These are phyloP conservation scores for Xylaria sp. DNA, from an alignment of 2,329 filamentous ascomycete species.

Conservation along the genomic window DNA sequence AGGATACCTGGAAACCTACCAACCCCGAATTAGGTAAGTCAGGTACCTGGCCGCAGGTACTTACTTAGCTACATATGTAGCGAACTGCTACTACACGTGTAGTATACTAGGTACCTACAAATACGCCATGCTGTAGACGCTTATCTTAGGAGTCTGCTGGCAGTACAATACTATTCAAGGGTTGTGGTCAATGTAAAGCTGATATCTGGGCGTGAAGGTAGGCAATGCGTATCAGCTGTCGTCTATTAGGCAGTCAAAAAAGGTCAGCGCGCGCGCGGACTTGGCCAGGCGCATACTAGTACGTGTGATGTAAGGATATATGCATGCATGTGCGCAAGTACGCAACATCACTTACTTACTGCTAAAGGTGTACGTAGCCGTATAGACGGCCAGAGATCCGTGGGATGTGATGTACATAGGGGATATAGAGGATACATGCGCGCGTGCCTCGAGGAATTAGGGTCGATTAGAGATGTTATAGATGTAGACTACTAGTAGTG, in stretches of 20 bases:
- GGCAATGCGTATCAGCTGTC: slow-evolving; percentile 11
- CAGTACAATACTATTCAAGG: not conserved
- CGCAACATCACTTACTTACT: slow-evolving; percentile 14
- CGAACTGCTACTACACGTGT: not conserved
- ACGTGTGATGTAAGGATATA: slow-evolving; percentile 30
- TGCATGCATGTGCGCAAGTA: slow-evolving; percentile 24
- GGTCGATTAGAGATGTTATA: not conserved
- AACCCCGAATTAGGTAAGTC: not conserved
- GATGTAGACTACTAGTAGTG: not conserved
- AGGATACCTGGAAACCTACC: slow-evolving; percentile 9
- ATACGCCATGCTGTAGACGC: too few relatives aligned
- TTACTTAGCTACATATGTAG: not conserved
- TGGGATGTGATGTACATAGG: not conserved
- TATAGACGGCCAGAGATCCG: not conserved
- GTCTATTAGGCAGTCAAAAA: slow-evolving; percentile 18
- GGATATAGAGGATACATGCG: not conserved
- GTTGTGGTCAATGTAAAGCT: not conserved
- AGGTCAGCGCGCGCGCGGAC: slow-evolving; percentile 23
- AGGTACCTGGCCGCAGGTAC: not conserved
- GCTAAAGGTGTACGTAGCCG: not conserved
- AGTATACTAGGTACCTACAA: not conserved
- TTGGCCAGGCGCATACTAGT: slow-evolving; percentile 4
- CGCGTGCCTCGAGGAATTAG: not conserved
- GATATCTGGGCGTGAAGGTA: not conserved
- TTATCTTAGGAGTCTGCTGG: not conserved